Percentiles rank a stretch among this genome's conserved stretches.
These are phyloP conservation scores for Russula abietina DNA, from an alignment of 768 basidiomycete genomes.

Conservation along the genomic window DNA sequence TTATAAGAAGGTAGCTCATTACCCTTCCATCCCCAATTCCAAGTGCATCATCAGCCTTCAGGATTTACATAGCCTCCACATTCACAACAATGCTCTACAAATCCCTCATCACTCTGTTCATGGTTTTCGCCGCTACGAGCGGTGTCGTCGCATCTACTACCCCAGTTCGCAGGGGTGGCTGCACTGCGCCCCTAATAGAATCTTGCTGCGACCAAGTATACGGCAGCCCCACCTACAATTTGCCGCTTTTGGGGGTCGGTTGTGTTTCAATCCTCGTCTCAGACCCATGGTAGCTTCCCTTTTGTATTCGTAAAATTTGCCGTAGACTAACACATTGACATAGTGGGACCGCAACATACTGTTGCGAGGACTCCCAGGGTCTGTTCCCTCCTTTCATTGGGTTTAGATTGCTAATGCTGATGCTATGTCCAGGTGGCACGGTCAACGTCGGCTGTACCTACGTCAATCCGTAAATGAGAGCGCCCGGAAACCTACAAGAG, in stretches of 20 bases:
- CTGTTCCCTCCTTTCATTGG: neutral
- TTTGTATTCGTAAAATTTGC: neutral
- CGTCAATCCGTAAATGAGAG: neutral
- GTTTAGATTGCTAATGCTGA: neutral
- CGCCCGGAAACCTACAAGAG: neutral
- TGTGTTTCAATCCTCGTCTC: too few species aligned
- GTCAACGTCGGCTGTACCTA: neutral
- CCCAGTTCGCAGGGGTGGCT: conserved; percentile 4
- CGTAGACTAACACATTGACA: neutral
- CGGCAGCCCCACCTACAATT: too few species aligned
- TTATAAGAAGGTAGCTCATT: conserved; percentile 7
- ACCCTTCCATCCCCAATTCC: neutral
- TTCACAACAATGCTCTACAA: conserved; percentile 10
- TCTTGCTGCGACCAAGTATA: too few species aligned
- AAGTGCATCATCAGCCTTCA: conserved; percentile 6
- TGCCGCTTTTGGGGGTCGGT: too few species aligned
- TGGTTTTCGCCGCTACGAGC: neutral
- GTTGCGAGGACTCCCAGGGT: neutral
- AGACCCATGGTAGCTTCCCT: neutral
- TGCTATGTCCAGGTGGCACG: neutral
- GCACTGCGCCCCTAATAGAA: too few species aligned
- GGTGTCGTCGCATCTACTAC: neutral
- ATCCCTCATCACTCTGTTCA: conserved; percentile 3
- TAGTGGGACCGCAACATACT: too few species aligned
- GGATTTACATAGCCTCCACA: neutral